These are phyloP conservation scores for Talaromyces rugulosus DNA, from an alignment of 2,329 filamentous ascomycete species.

Conservation along the genomic window DNA sequence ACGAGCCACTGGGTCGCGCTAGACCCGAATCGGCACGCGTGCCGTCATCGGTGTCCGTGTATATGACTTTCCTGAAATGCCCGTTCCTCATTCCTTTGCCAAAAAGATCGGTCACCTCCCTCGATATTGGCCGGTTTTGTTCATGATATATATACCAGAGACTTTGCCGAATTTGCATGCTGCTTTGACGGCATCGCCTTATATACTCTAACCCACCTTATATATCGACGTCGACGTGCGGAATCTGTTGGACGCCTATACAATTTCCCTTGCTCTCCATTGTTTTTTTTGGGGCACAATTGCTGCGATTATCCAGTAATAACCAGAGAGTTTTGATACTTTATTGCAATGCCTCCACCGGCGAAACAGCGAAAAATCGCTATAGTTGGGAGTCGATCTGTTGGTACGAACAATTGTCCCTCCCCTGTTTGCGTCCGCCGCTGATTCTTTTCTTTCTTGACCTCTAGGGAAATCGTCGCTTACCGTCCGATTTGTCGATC, in stretches of 20 bases:
- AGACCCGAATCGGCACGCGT: neutral
- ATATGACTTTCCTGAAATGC: neutral
- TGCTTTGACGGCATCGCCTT: neutral
- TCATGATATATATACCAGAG: neutral
- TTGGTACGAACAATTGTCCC: slow-evolving; percentile 55
- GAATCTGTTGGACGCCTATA: neutral
- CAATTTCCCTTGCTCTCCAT: neutral
- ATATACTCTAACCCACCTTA: neutral
- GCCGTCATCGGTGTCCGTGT: neutral
- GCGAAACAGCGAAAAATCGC: slow-evolving; percentile 92
- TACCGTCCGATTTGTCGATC: slow-evolving; percentile 94
- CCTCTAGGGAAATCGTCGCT: slow-evolving; percentile 90
- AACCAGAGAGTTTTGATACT: neutral
- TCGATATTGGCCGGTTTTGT: neutral
- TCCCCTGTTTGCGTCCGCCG: slow-evolving; percentile 1
- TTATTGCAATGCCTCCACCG: slow-evolving; percentile 58
- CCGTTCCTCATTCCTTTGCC: neutral
- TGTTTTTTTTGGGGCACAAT: neutral
- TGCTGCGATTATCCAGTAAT: neutral
- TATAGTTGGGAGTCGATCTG: slow-evolving; percentile 90
- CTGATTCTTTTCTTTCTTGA: slow-evolving; percentile 9
- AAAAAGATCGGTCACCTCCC: neutral
- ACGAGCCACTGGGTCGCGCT: neutral
- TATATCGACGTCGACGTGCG: neutral
- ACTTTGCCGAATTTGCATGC: neutral